These are phyloP conservation scores for Ajuga reptans DNA, from an alignment of 305 asterid genomes.

Conservation along the genomic window DNA sequence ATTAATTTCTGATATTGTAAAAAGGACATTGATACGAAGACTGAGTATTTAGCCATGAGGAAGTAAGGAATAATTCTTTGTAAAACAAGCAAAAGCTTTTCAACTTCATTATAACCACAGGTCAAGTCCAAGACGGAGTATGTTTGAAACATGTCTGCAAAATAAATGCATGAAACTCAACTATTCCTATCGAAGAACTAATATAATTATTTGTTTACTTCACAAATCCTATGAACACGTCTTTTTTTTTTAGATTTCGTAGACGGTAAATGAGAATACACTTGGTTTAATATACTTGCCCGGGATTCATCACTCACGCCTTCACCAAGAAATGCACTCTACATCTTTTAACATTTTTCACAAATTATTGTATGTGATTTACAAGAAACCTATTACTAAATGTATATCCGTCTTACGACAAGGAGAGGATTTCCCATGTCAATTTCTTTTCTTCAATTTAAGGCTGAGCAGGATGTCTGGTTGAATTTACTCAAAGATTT, in stretches of 20 bases:
- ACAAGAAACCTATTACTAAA: not conserved
- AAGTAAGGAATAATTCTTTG: not conserved
- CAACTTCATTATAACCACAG: not conserved
- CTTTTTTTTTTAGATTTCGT: too few species aligned
- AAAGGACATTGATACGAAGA: not conserved
- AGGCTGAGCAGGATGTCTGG: not conserved
- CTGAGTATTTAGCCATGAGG: not conserved
- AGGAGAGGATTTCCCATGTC: not conserved
- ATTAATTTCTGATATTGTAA: not conserved
- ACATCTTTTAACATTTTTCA: too few species aligned
- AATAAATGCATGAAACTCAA: not conserved
- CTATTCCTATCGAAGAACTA: not conserved
- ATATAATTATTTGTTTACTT: too few species aligned
- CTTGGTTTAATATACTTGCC: too few species aligned
- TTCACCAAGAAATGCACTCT: too few species aligned
- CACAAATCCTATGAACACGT: not conserved
- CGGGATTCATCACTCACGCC: too few species aligned
- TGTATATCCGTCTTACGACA: not conserved
- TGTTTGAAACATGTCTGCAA: not conserved
- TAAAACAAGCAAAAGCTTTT: not conserved
- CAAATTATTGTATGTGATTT: too few species aligned
- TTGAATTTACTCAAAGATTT: too few species aligned
- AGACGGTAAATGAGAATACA: too few species aligned
- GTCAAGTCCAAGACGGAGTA: not conserved
- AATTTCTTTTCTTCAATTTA: too few species aligned